phyloP scores from a whole-genome alignment of 176 grass and related monocot species.

The Carex cristatella region DNA sequence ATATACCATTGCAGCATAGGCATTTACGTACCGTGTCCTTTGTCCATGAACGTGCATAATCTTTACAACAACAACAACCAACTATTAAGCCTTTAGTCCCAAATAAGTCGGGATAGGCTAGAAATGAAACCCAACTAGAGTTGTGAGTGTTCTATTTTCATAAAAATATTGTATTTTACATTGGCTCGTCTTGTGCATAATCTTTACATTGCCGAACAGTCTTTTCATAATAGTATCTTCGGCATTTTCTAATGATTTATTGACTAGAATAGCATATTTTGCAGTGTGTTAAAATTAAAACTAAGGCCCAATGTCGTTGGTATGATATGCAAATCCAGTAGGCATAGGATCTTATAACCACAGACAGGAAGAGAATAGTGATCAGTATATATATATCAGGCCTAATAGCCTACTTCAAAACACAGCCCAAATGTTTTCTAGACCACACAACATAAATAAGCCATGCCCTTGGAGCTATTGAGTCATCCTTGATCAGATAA shows the following conservation, averaged over 20 bases:
- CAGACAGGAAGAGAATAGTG: neutral
- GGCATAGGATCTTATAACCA: neutral
- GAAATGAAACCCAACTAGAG: too few species aligned
- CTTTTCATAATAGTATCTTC: neutral
- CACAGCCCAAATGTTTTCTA: neutral
- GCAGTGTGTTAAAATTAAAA: neutral
- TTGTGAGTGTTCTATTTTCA: too few species aligned
- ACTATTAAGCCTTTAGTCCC: too few species aligned
- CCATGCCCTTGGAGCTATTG: neutral
- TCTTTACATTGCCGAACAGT: neutral
- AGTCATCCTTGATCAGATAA: neutral
- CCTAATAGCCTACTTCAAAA: neutral
- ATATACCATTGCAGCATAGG: neutral
- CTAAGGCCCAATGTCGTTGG: neutral
- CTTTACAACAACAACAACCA: slow-evolving; percentile 9
- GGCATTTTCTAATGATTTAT: neutral
- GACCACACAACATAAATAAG: neutral
- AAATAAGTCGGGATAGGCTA: too few species aligned
- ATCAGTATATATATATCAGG: neutral
- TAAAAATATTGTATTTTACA: too few species aligned
- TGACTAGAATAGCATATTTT: neutral
- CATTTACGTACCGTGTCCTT: neutral
- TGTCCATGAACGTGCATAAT: neutral
- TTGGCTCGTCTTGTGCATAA: neutral
- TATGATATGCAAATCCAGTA: neutral